A percentile compares a stretch with the other conserved stretches of the same genome.
Conservation (phyloP, 805 yeast species). For the Metschnikowia aberdeeniae region DNA sequence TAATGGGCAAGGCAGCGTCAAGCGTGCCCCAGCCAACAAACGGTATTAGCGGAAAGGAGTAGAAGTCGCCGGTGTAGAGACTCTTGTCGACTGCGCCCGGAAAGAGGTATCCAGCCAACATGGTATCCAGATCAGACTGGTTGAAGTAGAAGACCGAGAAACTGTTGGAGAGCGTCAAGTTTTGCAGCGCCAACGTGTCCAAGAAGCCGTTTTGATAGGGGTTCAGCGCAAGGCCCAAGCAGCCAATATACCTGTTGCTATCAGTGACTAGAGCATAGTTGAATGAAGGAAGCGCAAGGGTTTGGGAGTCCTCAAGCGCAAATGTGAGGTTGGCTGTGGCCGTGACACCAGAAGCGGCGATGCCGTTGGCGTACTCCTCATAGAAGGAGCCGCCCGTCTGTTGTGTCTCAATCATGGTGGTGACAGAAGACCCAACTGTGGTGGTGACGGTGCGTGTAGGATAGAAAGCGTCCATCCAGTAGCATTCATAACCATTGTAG, state of each 20-base stretch:
- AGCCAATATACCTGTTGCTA: slow-evolving; percentile 26
- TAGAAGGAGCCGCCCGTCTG: slow-evolving; percentile 1
- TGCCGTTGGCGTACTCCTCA: slow-evolving; percentile 28
- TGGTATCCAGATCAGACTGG: slow-evolving; percentile 9
- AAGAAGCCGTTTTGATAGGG: slow-evolving; percentile 28
- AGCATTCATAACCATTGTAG: slow-evolving; percentile 26
- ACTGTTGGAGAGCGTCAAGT: slow-evolving; percentile 26
- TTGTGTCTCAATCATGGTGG: not conserved
- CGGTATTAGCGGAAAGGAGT: slow-evolving; percentile 48
- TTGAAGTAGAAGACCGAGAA: slow-evolving; percentile 31
- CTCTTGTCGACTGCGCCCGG: slow-evolving; percentile 57
- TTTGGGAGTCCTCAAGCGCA: slow-evolving; percentile 6
- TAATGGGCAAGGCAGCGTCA: slow-evolving; percentile 23
- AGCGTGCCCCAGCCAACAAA: slow-evolving; percentile 16
- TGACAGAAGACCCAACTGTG: slow-evolving; percentile 16
- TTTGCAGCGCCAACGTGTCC: slow-evolving; percentile 16
- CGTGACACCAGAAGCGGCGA: slow-evolving; percentile 26
- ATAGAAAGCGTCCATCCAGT: slow-evolving; percentile 23
- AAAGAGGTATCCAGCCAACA: slow-evolving; percentile 35
- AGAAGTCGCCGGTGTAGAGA: slow-evolving; percentile 44
- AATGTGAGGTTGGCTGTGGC: slow-evolving; percentile 22
- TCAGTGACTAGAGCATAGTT: slow-evolving; percentile 26
- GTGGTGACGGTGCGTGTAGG: slow-evolving; percentile 9
- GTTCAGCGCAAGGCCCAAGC: slow-evolving; percentile 34
- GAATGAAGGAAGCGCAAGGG: slow-evolving; percentile 18